Base-by-base conservation (phyloP, 2,329 filamentous ascomycete genomes). In the Aspergillus brunneoviolaceus region DNA sequence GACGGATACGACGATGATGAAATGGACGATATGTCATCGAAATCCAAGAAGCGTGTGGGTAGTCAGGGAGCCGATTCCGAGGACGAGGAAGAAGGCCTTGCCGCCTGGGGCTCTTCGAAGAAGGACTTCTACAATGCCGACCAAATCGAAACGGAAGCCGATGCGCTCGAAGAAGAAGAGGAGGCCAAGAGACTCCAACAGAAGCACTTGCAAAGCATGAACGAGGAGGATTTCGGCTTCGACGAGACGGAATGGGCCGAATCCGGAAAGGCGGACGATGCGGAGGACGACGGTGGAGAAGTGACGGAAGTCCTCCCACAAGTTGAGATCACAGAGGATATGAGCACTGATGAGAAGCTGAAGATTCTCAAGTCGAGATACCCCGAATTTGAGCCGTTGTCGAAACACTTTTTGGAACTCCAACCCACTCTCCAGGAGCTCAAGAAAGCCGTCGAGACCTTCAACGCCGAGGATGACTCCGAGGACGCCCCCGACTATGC, bases 111-210 rank as follows among this genome's bases (percentile, higher is more conserved):
- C 31, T 85, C 89, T 4, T 92, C 91, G 2, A 94, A 87, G 74
- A 89, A 89, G 62, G 94, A 96, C 68, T 96, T 97, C 78, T 99
- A 99, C 77, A 85, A 96, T 79, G 91, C 92, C 66, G 94, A 99
- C 75, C 80, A 80, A 10, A 87, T 89, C 59, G 85, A 89, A 69
- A 88, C 86, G 1, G 87, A 89, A 69, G 84, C 86, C 61, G 87
- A 89, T 76, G 95, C 95, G 0, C 77, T 96, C 33, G 93, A 95
- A 71, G 95, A 99, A 80, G 96, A 99, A 76, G 87, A 84, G 11
- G 96, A 99, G 74, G 95, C 94, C 3, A 88, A 89, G 74, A 84
- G 92, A 63, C 77, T 99, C 61, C 94, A 98, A 75, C 88, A 92
- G 77, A 97, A 96, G 82, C 94, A 95, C 72, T 77, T 98, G 25